A percentile compares a stretch with the other conserved stretches of the same genome.
Conservation (phyloP, 2,329 filamentous ascomycete genomes). For the Penicillium sp. region DNA sequence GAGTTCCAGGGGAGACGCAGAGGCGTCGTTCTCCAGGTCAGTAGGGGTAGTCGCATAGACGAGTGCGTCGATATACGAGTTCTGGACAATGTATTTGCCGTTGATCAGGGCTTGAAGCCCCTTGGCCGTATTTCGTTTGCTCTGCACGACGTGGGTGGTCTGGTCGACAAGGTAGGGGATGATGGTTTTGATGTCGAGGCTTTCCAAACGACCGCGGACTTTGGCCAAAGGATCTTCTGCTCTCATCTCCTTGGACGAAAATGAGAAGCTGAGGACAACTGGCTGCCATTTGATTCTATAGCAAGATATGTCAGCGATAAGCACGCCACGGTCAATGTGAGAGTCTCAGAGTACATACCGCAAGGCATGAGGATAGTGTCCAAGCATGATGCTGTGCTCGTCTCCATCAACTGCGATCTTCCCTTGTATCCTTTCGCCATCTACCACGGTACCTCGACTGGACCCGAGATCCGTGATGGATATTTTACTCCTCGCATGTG, state of each 20-base stretch:
- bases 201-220: slow-evolving; percentile 72
- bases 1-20: slow-evolving; percentile 68
- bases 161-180: slow-evolving; percentile 70
- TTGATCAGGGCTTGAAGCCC: slow-evolving; percentile 86
- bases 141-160: slow-evolving; percentile 88
- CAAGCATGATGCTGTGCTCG: slow-evolving; percentile 72
- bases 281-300: slow-evolving; percentile 77
- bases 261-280: slow-evolving; percentile 80
- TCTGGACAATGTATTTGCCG: slow-evolving; percentile 76
- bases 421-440: slow-evolving; percentile 73
- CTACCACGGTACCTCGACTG: slow-evolving; percentile 80
- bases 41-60: slow-evolving; percentile 62
- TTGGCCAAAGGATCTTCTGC: slow-evolving; percentile 65
- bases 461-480: slow-evolving; percentile 80
- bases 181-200: slow-evolving; percentile 86
- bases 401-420: slow-evolving; percentile 63
- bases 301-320: slow-evolving; percentile 14
- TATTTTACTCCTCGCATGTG: slow-evolving; percentile 70
- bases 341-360: slow-evolving; percentile 34
- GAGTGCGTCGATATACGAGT: slow-evolving; percentile 75
- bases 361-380: slow-evolving; percentile 66
- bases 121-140: slow-evolving; percentile 87
- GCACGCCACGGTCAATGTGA: not conserved
- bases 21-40: slow-evolving; percentile 58
- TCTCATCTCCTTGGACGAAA: slow-evolving; percentile 72